Conservation (phyloP, 768 basidiomycete genomes). For the Leccinum disarticulatum region DNA sequence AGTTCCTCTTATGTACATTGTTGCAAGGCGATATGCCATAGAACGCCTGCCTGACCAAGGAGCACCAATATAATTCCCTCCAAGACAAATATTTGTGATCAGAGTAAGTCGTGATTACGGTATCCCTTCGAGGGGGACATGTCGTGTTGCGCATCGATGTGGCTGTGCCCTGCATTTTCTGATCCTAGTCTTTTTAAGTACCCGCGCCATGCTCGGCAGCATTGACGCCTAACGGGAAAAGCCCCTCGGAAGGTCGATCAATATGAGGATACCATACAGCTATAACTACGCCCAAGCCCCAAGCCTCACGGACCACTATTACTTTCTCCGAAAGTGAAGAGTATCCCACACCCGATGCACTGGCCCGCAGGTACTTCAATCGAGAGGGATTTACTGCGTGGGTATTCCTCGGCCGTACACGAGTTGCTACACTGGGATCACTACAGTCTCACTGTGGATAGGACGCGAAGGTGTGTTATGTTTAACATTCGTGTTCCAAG, state of each 20-base stretch:
- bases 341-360: neutral
- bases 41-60: conserved; percentile 95
- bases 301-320: neutral
- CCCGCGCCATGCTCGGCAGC: neutral
- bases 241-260: neutral
- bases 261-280: neutral
- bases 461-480: neutral
- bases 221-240: neutral
- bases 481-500: neutral
- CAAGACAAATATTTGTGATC: neutral
- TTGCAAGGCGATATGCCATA: conserved; percentile 87
- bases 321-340: neutral
- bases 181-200: neutral
- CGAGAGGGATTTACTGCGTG: neutral
- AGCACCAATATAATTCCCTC: conserved; percentile 52
- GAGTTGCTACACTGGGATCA: neutral
- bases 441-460: neutral
- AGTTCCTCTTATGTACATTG: conserved; percentile 97
- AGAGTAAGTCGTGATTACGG: neutral
- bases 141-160: neutral
- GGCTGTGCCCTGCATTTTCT: neutral
- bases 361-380: neutral
- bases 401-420: neutral
- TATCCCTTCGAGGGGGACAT: neutral
- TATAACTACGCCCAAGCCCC: neutral